Base-by-base conservation (phyloP, 176 grass and related monocot genomes). In the Musa acuminata region DNA sequence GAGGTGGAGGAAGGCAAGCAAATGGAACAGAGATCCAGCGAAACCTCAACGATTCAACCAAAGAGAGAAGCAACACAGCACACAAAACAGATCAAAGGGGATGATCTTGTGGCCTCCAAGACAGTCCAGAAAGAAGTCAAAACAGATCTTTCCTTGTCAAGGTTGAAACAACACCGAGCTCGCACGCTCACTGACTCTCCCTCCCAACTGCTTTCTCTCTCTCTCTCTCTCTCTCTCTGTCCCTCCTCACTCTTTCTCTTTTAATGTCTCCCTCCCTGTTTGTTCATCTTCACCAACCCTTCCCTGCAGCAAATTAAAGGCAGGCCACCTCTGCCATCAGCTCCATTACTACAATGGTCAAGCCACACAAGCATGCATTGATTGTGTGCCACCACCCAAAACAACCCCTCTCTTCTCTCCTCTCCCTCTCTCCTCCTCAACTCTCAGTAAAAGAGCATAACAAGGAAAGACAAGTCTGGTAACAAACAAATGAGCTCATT, bases 221-320 rank as follows among this genome's bases (percentile, higher is more conserved):
- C 17, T 27, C 14, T 10, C 11, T 69, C 27, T 11, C 67, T 48
- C 1, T 27, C n/a, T n/a, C n/a, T n/a, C n/a, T n/a, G n/a, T n/a
- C 54, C 11, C 54, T n/a, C 16, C 57, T 62, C 6, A 17, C 57
- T 9, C 20, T 62, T n/a, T 62, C 57, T 62, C 57, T 62, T n/a
- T n/a, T 62, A 19, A 4, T 7, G 20, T 14, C 67, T 13, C 25
- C 27, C 29, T 70, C 14, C 13, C 35, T 43, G 35, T 48, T 14
- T n/a, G 67, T 49, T 49, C 13, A 50, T 48, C 53, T 17, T 13
- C 72, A 74, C 72, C 72, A 55, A 74, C 72, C 72, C 25, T 23
- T 9, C 51, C 23, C 72, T 57, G 72, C 72, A 74, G 11, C 72
- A 58, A 58, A 74, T 74, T 74, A 74, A 74, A 74, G 57, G 72